Conservation (phyloP, 1,284 basidiomycete genomes). For the Apiotrichum brassicae region DNA sequence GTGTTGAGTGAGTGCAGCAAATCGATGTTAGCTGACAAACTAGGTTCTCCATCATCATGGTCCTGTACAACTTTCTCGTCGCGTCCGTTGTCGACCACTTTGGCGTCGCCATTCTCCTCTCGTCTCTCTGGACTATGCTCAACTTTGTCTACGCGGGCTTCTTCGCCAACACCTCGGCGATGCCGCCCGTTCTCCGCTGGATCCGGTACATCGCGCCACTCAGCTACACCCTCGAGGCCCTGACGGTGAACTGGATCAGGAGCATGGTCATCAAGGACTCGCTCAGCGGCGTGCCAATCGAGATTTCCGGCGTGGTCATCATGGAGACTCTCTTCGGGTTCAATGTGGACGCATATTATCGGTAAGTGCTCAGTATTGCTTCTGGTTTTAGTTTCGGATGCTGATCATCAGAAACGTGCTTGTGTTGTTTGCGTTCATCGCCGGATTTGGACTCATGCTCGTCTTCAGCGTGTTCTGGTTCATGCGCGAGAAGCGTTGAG, state of each 20-base stretch:
- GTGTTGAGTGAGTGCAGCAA: constrained; percentile 51
- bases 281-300: constrained; percentile 70
- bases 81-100: constrained; percentile 71
- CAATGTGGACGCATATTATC: constrained; percentile 58
- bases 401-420: constrained; percentile 58
- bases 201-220: constrained; percentile 58
- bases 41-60: constrained; percentile 66
- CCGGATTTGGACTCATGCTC: constrained; percentile 63
- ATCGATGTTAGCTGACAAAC: not conserved
- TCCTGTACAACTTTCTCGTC: constrained; percentile 85
- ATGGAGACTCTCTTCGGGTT: constrained; percentile 78
- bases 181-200: constrained; percentile 79
- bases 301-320: constrained; percentile 69
- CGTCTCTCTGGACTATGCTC: constrained; percentile 60
- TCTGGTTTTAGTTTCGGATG: not conserved
- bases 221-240: constrained; percentile 65
- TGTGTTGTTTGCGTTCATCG: constrained; percentile 74
- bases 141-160: constrained; percentile 67
- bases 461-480: constrained; percentile 66
- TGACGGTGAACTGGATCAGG: constrained; percentile 81
- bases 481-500: constrained; percentile 66
- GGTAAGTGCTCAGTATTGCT: constrained; percentile 36
- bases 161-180: constrained; percentile 68
- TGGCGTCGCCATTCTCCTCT: constrained; percentile 79
- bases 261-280: constrained; percentile 73